These are phyloP conservation scores for Magnaporthiopsis rhizophila DNA, from an alignment of 2,329 filamentous ascomycete genomes.

Conservation along the genomic window DNA sequence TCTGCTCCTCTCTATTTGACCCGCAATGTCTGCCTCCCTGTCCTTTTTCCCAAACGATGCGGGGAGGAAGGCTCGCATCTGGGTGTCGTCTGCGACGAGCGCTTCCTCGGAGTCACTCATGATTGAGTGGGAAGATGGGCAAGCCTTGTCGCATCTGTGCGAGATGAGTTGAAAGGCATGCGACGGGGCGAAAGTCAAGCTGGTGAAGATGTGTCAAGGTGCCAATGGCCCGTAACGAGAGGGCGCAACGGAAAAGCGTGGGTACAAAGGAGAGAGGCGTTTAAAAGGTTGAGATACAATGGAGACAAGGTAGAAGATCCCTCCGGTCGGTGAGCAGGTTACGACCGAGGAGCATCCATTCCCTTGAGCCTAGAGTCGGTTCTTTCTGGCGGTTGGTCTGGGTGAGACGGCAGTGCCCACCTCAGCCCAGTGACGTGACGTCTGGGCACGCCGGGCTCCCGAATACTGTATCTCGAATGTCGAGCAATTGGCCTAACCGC, in stretches of 20 bases:
- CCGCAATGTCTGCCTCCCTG: constrained; percentile 63
- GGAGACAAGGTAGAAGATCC: not conserved
- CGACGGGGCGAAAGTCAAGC: not conserved
- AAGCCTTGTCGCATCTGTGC: not conserved
- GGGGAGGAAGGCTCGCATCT: constrained; percentile 70
- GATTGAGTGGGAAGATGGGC: not conserved
- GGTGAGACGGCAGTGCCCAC: too few species aligned
- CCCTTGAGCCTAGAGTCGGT: too few species aligned
- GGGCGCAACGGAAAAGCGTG: not conserved
- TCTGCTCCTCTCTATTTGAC: constrained; percentile 74
- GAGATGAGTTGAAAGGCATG: not conserved
- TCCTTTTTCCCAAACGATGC: constrained; percentile 78
- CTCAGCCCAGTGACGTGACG: too few species aligned
- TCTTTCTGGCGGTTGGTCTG: too few species aligned
- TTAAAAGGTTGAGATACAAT: not conserved
- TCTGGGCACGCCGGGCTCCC: too few species aligned
- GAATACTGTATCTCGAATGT: too few species aligned
- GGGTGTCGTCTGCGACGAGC: constrained; percentile 54
- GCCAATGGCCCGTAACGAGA: not conserved
- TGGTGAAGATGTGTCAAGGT: not conserved
- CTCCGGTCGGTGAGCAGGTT: not conserved
- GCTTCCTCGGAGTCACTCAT: constrained; percentile 57
- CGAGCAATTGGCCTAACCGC: too few species aligned
- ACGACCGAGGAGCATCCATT: too few species aligned
- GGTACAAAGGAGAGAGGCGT: not conserved